Conservation (phyloP, 1,284 basidiomycete species). For the Rhodotorula mucilaginosa region DNA sequence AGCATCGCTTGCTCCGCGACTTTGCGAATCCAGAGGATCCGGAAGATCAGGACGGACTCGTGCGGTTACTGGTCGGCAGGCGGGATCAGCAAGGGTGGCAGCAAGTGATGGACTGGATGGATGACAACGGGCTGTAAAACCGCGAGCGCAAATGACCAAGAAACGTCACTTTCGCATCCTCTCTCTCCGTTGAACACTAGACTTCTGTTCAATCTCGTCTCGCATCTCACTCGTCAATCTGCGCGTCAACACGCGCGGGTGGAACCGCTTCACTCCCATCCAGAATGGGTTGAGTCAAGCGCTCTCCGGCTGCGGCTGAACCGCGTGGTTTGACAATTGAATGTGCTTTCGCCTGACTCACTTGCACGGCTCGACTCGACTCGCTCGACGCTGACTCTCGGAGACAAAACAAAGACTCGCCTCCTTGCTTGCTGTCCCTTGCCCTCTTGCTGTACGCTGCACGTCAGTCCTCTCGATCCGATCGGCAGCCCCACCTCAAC, state of each 20-base stretch:
- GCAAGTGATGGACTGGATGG: constrained; percentile 33
- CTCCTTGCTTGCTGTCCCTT: neutral
- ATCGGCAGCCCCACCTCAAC: neutral
- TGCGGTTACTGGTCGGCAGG: neutral
- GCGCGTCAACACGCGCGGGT: too few species aligned
- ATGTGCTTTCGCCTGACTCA: neutral
- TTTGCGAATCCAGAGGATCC: constrained; percentile 7
- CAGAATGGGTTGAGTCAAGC: neutral
- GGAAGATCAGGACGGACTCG: constrained; percentile 14
- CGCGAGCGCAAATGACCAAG: too few species aligned
- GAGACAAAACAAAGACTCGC: too few species aligned
- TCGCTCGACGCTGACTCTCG: too few species aligned
- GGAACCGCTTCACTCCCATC: neutral
- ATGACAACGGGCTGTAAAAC: constrained; percentile 27
- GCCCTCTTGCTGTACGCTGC: neutral
- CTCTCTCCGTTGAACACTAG: neutral
- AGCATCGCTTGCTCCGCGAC: constrained; percentile 14
- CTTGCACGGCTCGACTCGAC: neutral
- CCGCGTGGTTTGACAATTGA: too few species aligned
- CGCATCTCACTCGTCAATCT: too few species aligned
- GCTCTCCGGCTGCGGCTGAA: neutral
- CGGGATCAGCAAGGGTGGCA: constrained; percentile 13
- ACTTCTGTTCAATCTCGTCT: neutral
- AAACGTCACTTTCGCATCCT: neutral
- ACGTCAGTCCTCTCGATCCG: neutral